Evolutionary conservation across 306 rosid genomes (phyloP), one percentile per base, ranked within the genome.

Genomic region (Quercus glauca): DNA sequence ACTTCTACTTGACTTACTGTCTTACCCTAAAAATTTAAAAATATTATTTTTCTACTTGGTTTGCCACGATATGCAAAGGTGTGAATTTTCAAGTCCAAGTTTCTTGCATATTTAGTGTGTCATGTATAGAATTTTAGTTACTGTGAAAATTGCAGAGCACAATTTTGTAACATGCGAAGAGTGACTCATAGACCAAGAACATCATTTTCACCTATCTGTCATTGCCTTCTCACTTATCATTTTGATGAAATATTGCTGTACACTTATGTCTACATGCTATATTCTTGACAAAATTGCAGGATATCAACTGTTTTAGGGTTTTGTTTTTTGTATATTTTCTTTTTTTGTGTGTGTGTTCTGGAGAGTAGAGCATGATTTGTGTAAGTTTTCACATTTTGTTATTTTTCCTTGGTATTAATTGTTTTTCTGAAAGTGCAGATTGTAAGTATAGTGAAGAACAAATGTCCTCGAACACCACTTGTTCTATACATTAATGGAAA

Each of bases 401-500:
- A 55, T 83, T 58, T 74, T 55, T 69, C 75, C 35, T 19, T 71
- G 26, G 73, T 58, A 74, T 25, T 45, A 5, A 2, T 20, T 76
- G 49, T 19, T 61, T 52, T 79, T 74, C 49, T 84, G 63, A 43
- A 67, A 55, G 83, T 87, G 81, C 92, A 95, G 99, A 90, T 95
- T 69, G 96, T 95, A 78, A 83, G 82, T 83, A 80, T 64, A 72
- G 91, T 93, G 77, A 89, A 89, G 87, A 81, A 77, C 29, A 92
- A 80, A 75, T 92, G 94, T 82, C 99, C 98, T 2, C 79, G 84
- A 73, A 87, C 91, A 43, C 98, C 98, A 51, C 89, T 95, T 81
- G 97, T 93, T 86, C 91, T 95, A 19, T 95, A 95, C 87, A 95
- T 95, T 71, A 95, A 92, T 68, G 99, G 99, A 83, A 92, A 95